These are phyloP conservation scores for Mediolabrus comicus DNA, from an alignment of 108 stramenopile species.

Conservation along the genomic window DNA sequence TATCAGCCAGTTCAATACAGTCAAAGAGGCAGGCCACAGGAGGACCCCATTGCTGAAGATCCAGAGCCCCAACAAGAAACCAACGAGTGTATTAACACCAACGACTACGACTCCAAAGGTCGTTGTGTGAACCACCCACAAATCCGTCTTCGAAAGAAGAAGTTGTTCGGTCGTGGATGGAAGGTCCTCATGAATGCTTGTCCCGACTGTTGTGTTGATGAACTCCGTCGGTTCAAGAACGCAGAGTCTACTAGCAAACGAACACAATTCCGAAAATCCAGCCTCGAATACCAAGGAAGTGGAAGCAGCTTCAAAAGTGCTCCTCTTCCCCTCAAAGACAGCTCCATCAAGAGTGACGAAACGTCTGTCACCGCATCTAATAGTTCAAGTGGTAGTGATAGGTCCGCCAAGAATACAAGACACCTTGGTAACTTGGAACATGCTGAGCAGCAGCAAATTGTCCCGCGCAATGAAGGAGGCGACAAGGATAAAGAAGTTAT, in stretches of 20 bases:
- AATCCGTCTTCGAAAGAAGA: conserved; percentile 42
- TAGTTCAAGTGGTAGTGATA: not conserved
- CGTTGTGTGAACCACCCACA: conserved; percentile 40
- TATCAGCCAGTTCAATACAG: not conserved
- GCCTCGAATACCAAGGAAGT: not conserved
- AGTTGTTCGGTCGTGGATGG: conserved; percentile 41
- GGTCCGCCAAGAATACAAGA: not conserved
- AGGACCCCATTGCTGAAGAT: not conserved
- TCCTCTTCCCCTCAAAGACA: not conserved
- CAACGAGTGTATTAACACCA: conserved; percentile 15
- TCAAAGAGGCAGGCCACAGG: not conserved
- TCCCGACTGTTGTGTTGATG: conserved; percentile 45
- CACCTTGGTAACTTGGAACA: not conserved
- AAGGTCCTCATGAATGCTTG: conserved; percentile 46
- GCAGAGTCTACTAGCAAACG: not conserved
- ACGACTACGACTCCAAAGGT: conserved; percentile 36
- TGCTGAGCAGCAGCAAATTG: not conserved
- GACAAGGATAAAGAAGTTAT: conserved; percentile 4
- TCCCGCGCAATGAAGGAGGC: not conserved
- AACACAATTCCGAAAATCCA: not conserved
- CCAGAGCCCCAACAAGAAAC: not conserved
- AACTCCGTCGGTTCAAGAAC: conserved; percentile 24
- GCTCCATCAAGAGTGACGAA: not conserved
- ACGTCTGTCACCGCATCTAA: not conserved
- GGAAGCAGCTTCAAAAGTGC: not conserved